Evolutionary conservation across 2,329 filamentous ascomycete genomes (phyloP).

Genomic region (Chaetomium globosum): DNA sequence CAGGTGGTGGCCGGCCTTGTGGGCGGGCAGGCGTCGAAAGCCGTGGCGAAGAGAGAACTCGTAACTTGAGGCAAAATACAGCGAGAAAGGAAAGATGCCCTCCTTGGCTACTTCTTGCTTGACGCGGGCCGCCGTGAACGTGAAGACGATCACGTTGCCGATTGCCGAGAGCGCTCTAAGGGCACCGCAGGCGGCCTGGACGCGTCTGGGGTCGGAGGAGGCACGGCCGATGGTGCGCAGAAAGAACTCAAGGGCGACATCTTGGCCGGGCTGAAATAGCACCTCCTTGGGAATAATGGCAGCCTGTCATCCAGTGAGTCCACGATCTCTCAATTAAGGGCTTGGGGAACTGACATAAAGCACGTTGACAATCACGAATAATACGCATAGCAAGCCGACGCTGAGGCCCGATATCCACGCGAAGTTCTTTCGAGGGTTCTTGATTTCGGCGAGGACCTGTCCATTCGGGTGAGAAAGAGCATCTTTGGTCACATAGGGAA

Average conservation of each 20-base stretch:
- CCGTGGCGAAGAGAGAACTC: constrained; percentile 27
- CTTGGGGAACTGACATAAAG: constrained; percentile 23
- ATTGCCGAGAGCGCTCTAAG: constrained; percentile 29
- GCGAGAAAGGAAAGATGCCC: constrained; percentile 28
- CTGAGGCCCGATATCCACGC: constrained; percentile 16
- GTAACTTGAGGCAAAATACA: constrained; percentile 29
- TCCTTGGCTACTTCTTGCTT: constrained; percentile 32
- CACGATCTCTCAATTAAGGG: background rate
- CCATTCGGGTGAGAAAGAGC: background rate
- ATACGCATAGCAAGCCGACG: constrained; percentile 17
- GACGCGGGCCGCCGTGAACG: constrained; percentile 31
- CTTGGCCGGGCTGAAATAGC: constrained; percentile 23
- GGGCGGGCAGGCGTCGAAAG: constrained; percentile 26
- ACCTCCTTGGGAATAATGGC: constrained; percentile 28
- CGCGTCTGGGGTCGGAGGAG: background rate
- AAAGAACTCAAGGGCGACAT: constrained; percentile 30
- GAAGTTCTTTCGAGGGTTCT: constrained; percentile 28
- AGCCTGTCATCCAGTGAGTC: constrained; percentile 17
- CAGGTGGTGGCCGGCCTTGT: constrained; percentile 18
- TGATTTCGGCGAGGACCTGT: constrained; percentile 28
- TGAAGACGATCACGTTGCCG: constrained; percentile 33
- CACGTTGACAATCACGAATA: constrained; percentile 24
- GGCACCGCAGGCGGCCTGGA: constrained; percentile 19
- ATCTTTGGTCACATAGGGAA: background rate
- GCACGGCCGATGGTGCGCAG: constrained; percentile 24